Conservation (phyloP, 192 early-diverging fungal species). For the Rhizophlyctis rosea region DNA sequence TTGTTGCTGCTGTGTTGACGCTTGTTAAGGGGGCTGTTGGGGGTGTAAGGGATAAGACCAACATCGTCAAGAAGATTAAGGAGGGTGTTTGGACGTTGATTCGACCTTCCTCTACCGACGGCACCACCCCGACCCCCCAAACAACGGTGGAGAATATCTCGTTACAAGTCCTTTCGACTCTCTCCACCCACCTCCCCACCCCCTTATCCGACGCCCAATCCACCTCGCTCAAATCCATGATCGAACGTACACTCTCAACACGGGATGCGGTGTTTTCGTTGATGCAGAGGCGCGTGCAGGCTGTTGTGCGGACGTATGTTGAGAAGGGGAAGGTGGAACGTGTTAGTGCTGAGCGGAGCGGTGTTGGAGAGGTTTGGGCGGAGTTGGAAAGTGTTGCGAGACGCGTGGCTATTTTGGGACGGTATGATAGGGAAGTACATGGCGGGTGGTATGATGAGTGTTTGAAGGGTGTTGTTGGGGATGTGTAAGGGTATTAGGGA, state of each 20-base stretch:
- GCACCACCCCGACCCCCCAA: too few species aligned
- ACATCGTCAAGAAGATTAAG: slow-evolving; percentile 23
- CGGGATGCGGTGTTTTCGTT: slow-evolving; percentile 53
- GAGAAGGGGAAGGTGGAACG: slow-evolving; percentile 40
- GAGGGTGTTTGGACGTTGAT: slow-evolving; percentile 35
- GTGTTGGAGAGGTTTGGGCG: too few species aligned
- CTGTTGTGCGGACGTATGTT: slow-evolving; percentile 35
- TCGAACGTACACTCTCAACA: slow-evolving; percentile 48
- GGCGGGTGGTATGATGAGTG: too few species aligned
- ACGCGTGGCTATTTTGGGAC: too few species aligned
- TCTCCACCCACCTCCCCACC: slow-evolving; percentile 13
- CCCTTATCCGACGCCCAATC: slow-evolving; percentile 37
- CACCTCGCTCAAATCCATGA: slow-evolving; percentile 33
- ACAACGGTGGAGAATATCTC: slow-evolving; percentile 36
- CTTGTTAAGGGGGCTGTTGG: slow-evolving; percentile 61
- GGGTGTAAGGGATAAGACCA: slow-evolving; percentile 36
- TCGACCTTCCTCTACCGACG: too few species aligned
- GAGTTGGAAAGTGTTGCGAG: too few species aligned
- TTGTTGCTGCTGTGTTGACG: slow-evolving; percentile 68
- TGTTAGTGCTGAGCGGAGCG: too few species aligned
- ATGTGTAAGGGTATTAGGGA: too few species aligned
- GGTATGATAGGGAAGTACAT: too few species aligned
- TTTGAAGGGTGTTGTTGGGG: too few species aligned
- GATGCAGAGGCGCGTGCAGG: slow-evolving; percentile 49
- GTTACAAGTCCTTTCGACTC: slow-evolving; percentile 20